Conservation (phyloP, 306 rosid genomes). For the Elaeagnus macrophylla region DNA sequence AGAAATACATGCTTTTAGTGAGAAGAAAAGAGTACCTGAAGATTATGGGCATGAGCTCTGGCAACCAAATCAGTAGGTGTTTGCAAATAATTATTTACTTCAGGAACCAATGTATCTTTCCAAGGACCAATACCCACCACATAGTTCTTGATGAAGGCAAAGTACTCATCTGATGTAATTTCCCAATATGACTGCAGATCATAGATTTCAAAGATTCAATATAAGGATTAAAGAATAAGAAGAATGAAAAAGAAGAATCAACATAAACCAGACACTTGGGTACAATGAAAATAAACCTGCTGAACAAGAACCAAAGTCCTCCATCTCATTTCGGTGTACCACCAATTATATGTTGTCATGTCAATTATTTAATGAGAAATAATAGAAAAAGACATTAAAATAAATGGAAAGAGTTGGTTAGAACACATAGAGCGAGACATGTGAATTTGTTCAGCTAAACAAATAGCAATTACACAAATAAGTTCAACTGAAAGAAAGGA, state of each 20-base stretch:
- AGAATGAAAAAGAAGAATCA: background rate
- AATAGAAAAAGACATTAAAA: too few relatives aligned
- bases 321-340: too few relatives aligned
- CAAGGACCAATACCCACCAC: constrained; percentile 92
- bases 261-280: too few relatives aligned
- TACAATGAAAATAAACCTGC: too few relatives aligned
- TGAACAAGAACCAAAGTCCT: too few relatives aligned
- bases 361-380: too few relatives aligned
- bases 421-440: too few relatives aligned
- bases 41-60: constrained; percentile 72
- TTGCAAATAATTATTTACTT: constrained; percentile 34
- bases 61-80: constrained; percentile 63
- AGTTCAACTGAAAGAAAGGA: too few relatives aligned
- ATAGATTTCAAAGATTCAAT: constrained; percentile 4
- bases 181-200: constrained; percentile 82
- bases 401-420: too few relatives aligned
- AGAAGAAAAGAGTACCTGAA: constrained; percentile 47
- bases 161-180: constrained; percentile 67
- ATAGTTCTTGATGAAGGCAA: constrained; percentile 50
- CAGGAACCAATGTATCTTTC: constrained; percentile 83
- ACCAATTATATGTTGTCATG: too few relatives aligned
- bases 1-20: constrained; percentile 8
- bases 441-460: too few relatives aligned
- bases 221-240: background rate
- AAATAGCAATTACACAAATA: too few relatives aligned